Percentiles rank a stretch among this genome's conserved stretches.
Conservation (phyloP, 1,284 basidiomycete species). For the Boletellus deceptivus region DNA sequence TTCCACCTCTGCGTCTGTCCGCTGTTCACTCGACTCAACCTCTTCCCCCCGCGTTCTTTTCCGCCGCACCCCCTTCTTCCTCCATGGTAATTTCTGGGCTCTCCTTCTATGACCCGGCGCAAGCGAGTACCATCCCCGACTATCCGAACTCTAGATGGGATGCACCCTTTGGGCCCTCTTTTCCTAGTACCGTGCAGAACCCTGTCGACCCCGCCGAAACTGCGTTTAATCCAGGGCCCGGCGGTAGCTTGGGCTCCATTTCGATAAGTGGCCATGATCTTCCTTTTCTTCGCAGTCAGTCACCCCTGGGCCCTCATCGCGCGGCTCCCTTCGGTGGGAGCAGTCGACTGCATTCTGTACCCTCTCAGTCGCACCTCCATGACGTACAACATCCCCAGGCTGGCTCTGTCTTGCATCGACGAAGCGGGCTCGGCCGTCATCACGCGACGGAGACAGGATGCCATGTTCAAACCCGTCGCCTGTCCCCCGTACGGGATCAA, state of each 20-base stretch:
- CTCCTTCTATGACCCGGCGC: no score
- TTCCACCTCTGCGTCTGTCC: neutral
- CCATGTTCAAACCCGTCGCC: neutral
- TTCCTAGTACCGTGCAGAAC: no score
- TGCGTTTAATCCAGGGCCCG: no score
- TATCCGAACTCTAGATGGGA: no score
- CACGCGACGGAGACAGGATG: neutral
- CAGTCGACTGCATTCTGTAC: neutral
- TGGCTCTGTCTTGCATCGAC: conserved; percentile 13
- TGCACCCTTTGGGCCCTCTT: no score
- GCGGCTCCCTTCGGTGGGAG: neutral
- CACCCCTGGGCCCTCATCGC: conserved; percentile 5
- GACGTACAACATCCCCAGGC: conserved; percentile 11
- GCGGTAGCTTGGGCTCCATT: neutral
- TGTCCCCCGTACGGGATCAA: no score
- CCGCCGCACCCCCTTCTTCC: no score
- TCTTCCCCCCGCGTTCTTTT: neutral
- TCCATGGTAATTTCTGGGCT: no score
- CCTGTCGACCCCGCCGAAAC: no score
- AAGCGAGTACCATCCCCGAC: no score
- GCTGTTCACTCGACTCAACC: neutral
- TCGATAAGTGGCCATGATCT: neutral
- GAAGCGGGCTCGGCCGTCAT: neutral
- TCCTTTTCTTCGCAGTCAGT: neutral
- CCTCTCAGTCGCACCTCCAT: conserved; percentile 3